These are phyloP conservation scores for Phytophthora constricta DNA, from an alignment of 352 stramenopile genomes.

Conservation along the genomic window DNA sequence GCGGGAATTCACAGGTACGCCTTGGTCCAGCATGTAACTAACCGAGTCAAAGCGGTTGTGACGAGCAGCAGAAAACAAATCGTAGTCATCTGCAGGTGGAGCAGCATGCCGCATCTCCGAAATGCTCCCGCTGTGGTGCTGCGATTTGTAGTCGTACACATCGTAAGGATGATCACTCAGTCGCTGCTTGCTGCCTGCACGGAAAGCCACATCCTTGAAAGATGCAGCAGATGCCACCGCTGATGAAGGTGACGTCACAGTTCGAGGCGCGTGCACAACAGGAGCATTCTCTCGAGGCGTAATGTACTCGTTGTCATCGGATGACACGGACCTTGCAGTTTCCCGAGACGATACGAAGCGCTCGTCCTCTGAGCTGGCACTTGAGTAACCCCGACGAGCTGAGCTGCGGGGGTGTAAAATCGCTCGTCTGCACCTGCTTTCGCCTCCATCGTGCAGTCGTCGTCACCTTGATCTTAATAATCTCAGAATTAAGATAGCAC, in stretches of 20 bases:
- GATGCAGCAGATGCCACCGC: conserved; percentile 2
- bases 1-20: conserved; percentile 76
- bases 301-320: conserved; percentile 65
- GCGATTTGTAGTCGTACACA: conserved; percentile 42
- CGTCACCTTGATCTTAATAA: conserved; percentile 6
- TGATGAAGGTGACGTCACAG: background rate
- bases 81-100: conserved; percentile 54
- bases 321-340: conserved; percentile 67
- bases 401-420: conserved; percentile 76
- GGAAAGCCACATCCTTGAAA: conserved; percentile 35
- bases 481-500: conserved; percentile 11
- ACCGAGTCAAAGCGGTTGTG: conserved; percentile 90
- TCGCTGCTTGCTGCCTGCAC: conserved; percentile 26
- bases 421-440: conserved; percentile 56
- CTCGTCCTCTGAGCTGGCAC: conserved; percentile 60
- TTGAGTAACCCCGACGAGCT: conserved; percentile 61
- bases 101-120: conserved; percentile 21
- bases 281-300: conserved; percentile 54
- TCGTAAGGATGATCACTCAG: conserved; percentile 22
- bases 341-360: conserved; percentile 64
- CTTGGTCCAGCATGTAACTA: conserved; percentile 84
- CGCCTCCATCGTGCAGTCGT: conserved; percentile 41
- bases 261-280: conserved; percentile 8
- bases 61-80: conserved; percentile 87
- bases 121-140: conserved; percentile 12